phyloP scores from a whole-genome alignment of 2,329 filamentous ascomycete species.

The Alternaria gaisen region DNA sequence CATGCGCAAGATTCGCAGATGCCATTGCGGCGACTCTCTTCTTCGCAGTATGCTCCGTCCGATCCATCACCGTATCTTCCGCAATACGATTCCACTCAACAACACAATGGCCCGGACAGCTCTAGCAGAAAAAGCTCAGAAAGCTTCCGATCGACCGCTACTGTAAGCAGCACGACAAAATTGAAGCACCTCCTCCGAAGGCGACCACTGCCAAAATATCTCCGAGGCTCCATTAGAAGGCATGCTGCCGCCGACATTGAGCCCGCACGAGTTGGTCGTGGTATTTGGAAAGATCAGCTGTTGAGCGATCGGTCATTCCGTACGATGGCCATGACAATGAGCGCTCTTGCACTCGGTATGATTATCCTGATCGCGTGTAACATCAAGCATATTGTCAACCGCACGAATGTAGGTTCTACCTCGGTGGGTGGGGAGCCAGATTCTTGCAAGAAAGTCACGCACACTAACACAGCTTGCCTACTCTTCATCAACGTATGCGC shows the following conservation, averaged over 20 bases:
- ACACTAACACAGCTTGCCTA: neutral
- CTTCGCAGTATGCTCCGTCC: neutral
- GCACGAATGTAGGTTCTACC: neutral
- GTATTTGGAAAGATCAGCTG: neutral
- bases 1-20: neutral
- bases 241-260: neutral
- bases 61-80: neutral
- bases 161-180: neutral
- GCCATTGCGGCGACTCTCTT: neutral
- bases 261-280: neutral
- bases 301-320: neutral
- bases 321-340: neutral
- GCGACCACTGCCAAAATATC: neutral
- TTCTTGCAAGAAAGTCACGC: neutral
- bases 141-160: neutral
- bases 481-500: neutral
- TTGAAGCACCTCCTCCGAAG: neutral
- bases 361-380: neutral
- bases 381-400: neutral
- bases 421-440: neutral
- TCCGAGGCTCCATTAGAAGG: neutral
- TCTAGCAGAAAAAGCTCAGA: neutral
- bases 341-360: neutral
- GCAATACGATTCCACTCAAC: neutral
- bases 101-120: neutral